These are phyloP conservation scores for Hymenoscyphus occultus DNA, from an alignment of 2,329 filamentous ascomycete species.

Conservation along the genomic window DNA sequence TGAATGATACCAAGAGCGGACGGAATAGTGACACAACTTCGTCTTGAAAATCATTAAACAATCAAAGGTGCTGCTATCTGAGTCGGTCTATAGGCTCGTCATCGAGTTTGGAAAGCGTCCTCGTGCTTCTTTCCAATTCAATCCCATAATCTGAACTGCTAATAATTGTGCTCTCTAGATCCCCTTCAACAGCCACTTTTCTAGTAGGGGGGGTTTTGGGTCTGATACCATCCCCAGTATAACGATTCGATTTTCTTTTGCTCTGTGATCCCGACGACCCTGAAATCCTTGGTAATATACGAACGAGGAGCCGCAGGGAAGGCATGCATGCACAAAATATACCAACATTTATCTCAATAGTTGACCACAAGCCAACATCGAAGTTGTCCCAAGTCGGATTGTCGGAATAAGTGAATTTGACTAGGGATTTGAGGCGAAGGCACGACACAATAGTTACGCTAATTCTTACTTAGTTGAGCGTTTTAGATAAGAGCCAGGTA, in stretches of 20 bases:
- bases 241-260: background rate
- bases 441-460: slow-evolving; percentile 14
- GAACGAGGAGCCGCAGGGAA: slow-evolving; percentile 49
- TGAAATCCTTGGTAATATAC: background rate
- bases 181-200: background rate
- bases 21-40: background rate
- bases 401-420: slow-evolving; percentile 7
- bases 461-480: background rate
- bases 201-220: background rate
- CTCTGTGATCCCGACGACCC: background rate
- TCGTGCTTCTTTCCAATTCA: background rate
- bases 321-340: slow-evolving; percentile 93
- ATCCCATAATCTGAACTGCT: background rate
- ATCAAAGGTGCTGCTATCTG: background rate
- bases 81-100: background rate
- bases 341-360: slow-evolving; percentile 85
- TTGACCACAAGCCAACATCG: slow-evolving; percentile 85
- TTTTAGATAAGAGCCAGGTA: background rate
- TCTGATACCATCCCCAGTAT: background rate
- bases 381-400: slow-evolving; percentile 55
- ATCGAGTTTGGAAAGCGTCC: background rate
- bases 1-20: background rate
- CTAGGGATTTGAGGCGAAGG: slow-evolving; percentile 11
- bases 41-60: background rate
- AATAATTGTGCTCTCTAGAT: background rate